Base-by-base conservation (phyloP, 1,284 basidiomycete genomes). In the Cutaneotrichosporon cyanovorans region DNA sequence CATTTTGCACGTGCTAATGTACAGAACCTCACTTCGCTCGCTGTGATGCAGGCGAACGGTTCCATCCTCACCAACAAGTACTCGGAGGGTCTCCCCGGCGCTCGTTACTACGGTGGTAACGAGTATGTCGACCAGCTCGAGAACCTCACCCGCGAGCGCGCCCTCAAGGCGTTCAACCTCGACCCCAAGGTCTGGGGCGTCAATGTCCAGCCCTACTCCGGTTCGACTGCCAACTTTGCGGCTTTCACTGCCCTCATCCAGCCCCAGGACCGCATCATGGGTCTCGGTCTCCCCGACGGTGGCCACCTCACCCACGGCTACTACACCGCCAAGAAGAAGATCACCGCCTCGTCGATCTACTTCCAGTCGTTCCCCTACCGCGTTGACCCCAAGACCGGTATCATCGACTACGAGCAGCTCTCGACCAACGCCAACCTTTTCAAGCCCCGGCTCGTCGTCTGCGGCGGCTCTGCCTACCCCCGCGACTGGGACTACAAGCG, bases 301-400 rank as follows among this genome's bases (percentile, higher is more conserved):
- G 95, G 95, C 51, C 95, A 98, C 74, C 80, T 99, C 58, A 96
- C 92, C 36, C 92, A 97, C 73, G 92, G 92, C 33, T 95, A 95
- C 78, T 97, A 96, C 75, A 97, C 92, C 55, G 91, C 91, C 56
- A 96, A 96, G 77, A 95, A 96, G 80, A 98, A 98, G 77, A 98
- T 99, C 82, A 96, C 93, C 44, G 91, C 95, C 21, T 98, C 93
- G 34, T 97, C 93, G 16, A 97, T 98, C 77, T 98, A 98, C 80
- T 99, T 98, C 85, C 92, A 98, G 74, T 96, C 93, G 38, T 80
- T 97, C 72, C 95, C 95, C 41, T 99, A 98, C 71, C 83, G 81
- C 51, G 87, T 98, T 60, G 80, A 84, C 66, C 83, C 85, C 42
- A 73, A 80, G 46, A 88, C 85, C 52, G 86, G 95, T 70, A 78